phyloP scores from a whole-genome alignment of 1,284 basidiomycete genomes.

The Sanghuangporus sanghuang region DNA sequence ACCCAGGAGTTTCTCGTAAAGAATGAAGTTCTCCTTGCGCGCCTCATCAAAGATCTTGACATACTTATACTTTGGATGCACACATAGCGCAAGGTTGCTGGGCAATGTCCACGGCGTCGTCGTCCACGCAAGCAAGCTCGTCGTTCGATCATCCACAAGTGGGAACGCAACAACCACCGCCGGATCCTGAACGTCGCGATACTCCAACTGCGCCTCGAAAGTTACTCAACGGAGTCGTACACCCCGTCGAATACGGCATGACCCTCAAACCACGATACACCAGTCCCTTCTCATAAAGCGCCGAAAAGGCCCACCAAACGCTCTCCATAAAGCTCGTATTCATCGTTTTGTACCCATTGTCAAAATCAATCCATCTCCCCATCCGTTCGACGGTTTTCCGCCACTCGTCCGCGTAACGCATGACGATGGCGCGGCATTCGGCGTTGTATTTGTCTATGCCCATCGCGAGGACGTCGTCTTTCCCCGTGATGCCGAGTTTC shows the following conservation, averaged over 20 bases:
- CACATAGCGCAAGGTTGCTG: constrained; percentile 92
- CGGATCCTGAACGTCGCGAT: constrained; percentile 93
- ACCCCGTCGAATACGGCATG: constrained; percentile 98
- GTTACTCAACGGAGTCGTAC: constrained; percentile 96
- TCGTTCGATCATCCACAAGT: constrained; percentile 87
- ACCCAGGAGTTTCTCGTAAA: constrained; percentile 84
- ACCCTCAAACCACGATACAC: constrained; percentile 94
- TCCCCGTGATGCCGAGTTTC: constrained; percentile 87
- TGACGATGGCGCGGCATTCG: constrained; percentile 95
- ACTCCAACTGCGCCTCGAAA: constrained; percentile 94
- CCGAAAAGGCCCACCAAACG: constrained; percentile 99
- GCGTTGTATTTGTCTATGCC: constrained; percentile 98
- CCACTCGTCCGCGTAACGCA: constrained; percentile 97
- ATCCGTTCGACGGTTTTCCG: constrained; percentile 92
- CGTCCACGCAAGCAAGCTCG: constrained; percentile 95
- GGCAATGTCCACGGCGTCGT: constrained; percentile 99
- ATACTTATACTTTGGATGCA: constrained; percentile 95
- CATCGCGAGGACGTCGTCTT: constrained; percentile 92
- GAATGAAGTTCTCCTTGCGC: constrained; percentile 85
- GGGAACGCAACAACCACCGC: constrained; percentile 94
- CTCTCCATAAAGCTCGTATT: constrained; percentile 95
- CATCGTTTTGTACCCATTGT: constrained; percentile 98
- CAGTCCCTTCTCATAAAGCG: constrained; percentile 88
- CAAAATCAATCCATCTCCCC: constrained; percentile 99
- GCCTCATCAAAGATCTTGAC: constrained; percentile 96